Evolutionary conservation across 805 yeast genomes (phyloP).

Genomic region (Wickerhamomyces canadensis): DNA sequence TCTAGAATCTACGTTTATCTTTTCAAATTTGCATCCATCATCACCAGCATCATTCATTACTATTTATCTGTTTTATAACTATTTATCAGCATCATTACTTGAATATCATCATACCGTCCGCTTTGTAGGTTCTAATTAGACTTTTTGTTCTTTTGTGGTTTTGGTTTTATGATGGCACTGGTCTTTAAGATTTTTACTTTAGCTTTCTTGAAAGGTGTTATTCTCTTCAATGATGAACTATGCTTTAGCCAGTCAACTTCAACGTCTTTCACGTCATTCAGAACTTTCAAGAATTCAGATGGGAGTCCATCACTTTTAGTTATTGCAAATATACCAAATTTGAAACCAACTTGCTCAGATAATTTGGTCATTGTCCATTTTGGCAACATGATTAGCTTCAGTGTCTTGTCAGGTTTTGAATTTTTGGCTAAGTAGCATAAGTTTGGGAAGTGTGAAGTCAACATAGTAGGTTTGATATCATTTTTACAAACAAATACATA

Average conservation of each 20-base stretch:
- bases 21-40: too few relatives aligned
- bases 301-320: slow-evolving; percentile 17
- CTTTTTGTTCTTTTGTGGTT: slow-evolving; percentile 22
- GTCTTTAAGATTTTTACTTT: slow-evolving; percentile 40
- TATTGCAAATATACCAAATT: slow-evolving; percentile 29
- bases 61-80: too few relatives aligned
- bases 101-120: too few relatives aligned
- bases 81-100: too few relatives aligned
- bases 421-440: slow-evolving; percentile 39
- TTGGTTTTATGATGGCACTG: slow-evolving; percentile 37
- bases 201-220: slow-evolving; percentile 29
- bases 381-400: slow-evolving; percentile 56
- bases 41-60: too few relatives aligned
- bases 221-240: not conserved
- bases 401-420: slow-evolving; percentile 27
- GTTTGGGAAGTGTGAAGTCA: slow-evolving; percentile 55
- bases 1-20: too few relatives aligned
- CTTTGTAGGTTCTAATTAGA: too few relatives aligned
- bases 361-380: slow-evolving; percentile 28
- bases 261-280: slow-evolving; percentile 28
- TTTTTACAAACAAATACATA: slow-evolving; percentile 54
- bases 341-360: slow-evolving; percentile 26
- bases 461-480: slow-evolving; percentile 45
- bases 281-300: slow-evolving; percentile 23
- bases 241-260: slow-evolving; percentile 41